A percentile compares a stretch with the other conserved stretches of the same genome.
Evolutionary conservation across 306 rosid genomes (phyloP).

Genomic region (Begonia peltatifolia): DNA sequence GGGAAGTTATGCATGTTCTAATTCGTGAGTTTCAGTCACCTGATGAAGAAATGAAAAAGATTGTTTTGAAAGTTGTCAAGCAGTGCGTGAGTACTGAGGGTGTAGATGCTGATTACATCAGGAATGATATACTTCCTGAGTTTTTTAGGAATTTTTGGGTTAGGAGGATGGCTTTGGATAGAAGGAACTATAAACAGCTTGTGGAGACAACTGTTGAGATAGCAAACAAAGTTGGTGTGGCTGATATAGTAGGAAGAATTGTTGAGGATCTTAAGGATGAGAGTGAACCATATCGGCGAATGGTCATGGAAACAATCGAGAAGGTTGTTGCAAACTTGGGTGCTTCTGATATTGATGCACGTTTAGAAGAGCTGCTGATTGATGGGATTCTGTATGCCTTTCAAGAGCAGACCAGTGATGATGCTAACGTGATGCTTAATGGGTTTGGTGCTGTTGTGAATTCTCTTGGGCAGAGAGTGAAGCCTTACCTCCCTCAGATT

Average conservation of each 20-base stretch:
- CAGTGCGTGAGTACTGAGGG: constrained; percentile 97
- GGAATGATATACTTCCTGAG: constrained; percentile 71
- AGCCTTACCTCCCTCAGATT: constrained; percentile 88
- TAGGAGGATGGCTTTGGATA: constrained; percentile 92
- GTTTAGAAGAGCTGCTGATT: constrained; percentile 86
- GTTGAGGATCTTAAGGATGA: constrained; percentile 97
- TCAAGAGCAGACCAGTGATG: constrained; percentile 99
- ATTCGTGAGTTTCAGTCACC: constrained; percentile 95
- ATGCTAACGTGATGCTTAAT: constrained; percentile 94
- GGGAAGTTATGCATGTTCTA: constrained; percentile 83
- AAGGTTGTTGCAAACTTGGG: constrained; percentile 93
- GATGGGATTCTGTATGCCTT: constrained; percentile 95
- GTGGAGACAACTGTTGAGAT: constrained; percentile 95
- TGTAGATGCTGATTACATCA: constrained; percentile 77
- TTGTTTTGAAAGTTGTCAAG: constrained; percentile 89
- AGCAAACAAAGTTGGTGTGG: constrained; percentile 93
- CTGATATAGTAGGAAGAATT: constrained; percentile 83
- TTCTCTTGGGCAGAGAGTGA: constrained; percentile 90
- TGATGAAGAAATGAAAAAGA: constrained; percentile 98
- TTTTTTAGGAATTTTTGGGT: constrained; percentile 93
- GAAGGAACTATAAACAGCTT: constrained; percentile 84
- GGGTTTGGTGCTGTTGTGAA: constrained; percentile 94
- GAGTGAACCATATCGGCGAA: constrained; percentile 92
- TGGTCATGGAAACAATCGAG: constrained; percentile 98
- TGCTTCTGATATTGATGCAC: constrained; percentile 75